These are phyloP conservation scores for Jacaranda mimosifolia DNA, from an alignment of 257 asterid species.

Conservation along the genomic window DNA sequence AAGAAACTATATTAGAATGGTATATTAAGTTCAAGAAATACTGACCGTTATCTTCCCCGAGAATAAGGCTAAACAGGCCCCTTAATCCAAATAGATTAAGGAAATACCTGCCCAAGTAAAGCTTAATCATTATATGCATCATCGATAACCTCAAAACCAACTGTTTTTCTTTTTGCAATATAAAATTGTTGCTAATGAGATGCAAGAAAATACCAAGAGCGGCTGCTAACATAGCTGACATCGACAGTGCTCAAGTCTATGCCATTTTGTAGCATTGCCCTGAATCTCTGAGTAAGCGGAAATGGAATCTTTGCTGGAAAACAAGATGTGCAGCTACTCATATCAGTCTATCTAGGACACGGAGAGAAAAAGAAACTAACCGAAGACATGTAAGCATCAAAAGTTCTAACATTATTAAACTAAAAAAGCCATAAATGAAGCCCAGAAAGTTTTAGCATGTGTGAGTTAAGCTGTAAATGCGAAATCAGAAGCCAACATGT, in stretches of 20 bases:
- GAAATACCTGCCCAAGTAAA: slow-evolving; percentile 70
- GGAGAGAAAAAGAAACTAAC: slow-evolving; percentile 22
- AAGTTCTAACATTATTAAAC: slow-evolving; percentile 4
- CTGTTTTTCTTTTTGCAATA: slow-evolving; percentile 2
- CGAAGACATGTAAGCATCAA: slow-evolving; percentile 16
- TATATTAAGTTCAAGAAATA: slow-evolving; percentile 23
- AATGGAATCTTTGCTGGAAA: slow-evolving; percentile 91
- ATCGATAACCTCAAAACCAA: slow-evolving; percentile 29
- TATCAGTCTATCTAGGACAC: slow-evolving; percentile 33
- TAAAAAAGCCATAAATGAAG: slow-evolving; percentile 23
- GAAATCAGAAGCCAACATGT: slow-evolving; percentile 14
- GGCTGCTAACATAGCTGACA: slow-evolving; percentile 97
- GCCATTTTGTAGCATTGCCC: slow-evolving; percentile 94
- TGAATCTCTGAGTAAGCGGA: slow-evolving; percentile 94
- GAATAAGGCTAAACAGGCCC: slow-evolving; percentile 92
- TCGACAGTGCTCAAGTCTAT: slow-evolving; percentile 94
- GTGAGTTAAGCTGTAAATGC: slow-evolving; percentile 20
- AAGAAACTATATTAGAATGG: background rate
- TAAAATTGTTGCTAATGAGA: slow-evolving; percentile 23
- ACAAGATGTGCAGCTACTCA: slow-evolving; percentile 29
- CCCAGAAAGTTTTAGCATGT: slow-evolving; percentile 25
- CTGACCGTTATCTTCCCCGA: slow-evolving; percentile 96
- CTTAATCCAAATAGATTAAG: slow-evolving; percentile 91
- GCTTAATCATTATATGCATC: slow-evolving; percentile 32
- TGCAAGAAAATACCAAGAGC: slow-evolving; percentile 72